A percentile compares a stretch with the other conserved stretches of the same genome.
Evolutionary conservation across 1,284 basidiomycete genomes (phyloP).

Genomic region (Trametes pubescens): DNA sequence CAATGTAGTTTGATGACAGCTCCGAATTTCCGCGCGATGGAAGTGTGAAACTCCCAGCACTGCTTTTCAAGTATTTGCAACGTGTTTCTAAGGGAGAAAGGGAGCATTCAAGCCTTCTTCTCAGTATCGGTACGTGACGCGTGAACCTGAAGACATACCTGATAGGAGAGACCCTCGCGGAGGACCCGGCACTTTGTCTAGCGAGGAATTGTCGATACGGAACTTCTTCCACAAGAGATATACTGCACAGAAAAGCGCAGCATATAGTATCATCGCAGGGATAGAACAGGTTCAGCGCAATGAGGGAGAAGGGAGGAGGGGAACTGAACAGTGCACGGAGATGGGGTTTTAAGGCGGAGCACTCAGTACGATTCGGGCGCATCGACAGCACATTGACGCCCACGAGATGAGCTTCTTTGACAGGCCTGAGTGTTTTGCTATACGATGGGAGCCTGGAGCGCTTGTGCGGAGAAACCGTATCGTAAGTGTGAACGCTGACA

Average conservation of each 20-base stretch:
- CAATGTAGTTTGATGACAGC: conserved; percentile 25
- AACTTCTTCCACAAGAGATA: conserved; percentile 14
- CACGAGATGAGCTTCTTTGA: too few relatives aligned
- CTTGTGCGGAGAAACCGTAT: too few relatives aligned
- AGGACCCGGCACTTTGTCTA: conserved; percentile 32
- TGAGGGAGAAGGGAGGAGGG: too few relatives aligned
- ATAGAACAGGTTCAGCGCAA: too few relatives aligned
- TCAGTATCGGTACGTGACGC: too few relatives aligned
- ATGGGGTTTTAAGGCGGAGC: too few relatives aligned
- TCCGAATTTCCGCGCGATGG: conserved; percentile 26
- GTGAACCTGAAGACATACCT: conserved; percentile 19
- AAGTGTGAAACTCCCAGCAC: conserved; percentile 29
- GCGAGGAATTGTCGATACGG: conserved; percentile 7
- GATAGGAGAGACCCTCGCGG: conserved; percentile 20
- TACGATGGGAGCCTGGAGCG: too few relatives aligned
- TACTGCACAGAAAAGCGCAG: neutral
- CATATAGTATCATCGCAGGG: conserved; percentile 7
- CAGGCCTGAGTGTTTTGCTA: too few relatives aligned
- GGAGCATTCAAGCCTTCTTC: neutral
- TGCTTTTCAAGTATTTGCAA: conserved; percentile 20
- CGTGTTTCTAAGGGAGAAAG: conserved; percentile 21
- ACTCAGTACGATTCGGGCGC: too few relatives aligned
- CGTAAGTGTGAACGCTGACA: too few relatives aligned
- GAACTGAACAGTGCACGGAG: too few relatives aligned
- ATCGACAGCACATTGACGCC: too few relatives aligned